phyloP scores from a whole-genome alignment of 257 asterid genomes.

The Coffea eugenioides region DNA sequence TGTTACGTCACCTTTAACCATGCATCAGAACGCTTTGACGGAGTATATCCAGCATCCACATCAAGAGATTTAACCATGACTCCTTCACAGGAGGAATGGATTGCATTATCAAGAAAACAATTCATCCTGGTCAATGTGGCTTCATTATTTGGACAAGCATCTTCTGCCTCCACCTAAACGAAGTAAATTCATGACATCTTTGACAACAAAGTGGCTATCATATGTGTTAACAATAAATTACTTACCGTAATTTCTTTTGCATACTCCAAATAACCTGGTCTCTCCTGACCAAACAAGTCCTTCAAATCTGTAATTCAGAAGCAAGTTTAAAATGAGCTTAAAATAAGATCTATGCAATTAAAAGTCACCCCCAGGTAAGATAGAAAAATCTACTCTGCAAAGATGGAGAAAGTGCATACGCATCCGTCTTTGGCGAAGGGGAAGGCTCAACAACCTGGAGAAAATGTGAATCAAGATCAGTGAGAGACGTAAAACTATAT shows the following conservation, averaged over 20 bases:
- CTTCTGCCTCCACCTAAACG: conserved; percentile 61
- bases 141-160: conserved; percentile 60
- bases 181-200: conserved; percentile 18
- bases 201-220: conserved; percentile 1
- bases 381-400: background rate
- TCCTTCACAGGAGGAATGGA: conserved; percentile 83
- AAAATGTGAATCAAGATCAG: background rate
- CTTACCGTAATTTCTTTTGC: conserved; percentile 80
- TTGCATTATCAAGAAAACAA: conserved; percentile 63
- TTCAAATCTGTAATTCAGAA: conserved; percentile 52
- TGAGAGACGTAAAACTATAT: background rate
- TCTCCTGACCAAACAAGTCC: conserved; percentile 64
- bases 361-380: conserved; percentile 6
- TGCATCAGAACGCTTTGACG: conserved; percentile 88
- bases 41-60: conserved; percentile 73
- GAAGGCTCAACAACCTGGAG: conserved; percentile 71
- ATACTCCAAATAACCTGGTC: conserved; percentile 70
- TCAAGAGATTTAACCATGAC: conserved; percentile 86
- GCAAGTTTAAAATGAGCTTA: conserved; percentile 20
- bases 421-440: conserved; percentile 71
- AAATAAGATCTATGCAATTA: conserved; percentile 6
- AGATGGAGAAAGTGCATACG: conserved; percentile 42
- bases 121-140: conserved; percentile 57
- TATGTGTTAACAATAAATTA: conserved; percentile 11
- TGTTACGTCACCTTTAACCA: conserved; percentile 71